Base-by-base conservation (phyloP, 2,329 filamentous ascomycete genomes). In the Ceratocystis cacaofunesta region DNA sequence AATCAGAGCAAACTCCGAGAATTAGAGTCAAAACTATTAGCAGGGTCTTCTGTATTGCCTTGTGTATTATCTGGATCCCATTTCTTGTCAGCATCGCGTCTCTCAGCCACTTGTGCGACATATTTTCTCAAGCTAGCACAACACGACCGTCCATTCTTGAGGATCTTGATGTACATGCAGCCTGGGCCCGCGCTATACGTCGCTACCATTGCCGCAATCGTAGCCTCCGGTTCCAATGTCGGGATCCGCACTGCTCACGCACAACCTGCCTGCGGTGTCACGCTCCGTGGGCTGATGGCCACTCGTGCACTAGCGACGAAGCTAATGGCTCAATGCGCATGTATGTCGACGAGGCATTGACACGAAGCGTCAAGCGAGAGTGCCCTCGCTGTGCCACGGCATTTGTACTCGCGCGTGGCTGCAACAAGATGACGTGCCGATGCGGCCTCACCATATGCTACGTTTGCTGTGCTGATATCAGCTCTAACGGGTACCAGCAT, bases 381-480 rank as follows among this genome's bases (percentile, higher is more conserved):
- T 99, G 94, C 73, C 94, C 94, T 7, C 84, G 87, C 61, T 99
- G 94, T 78, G 87, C 89, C 70, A 89, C 92, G 8, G 89, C 87
- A 17, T 97, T 97, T 73, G 89, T 99, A 76, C 97, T 97, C 75
- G 87, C 85, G 5, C 86, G 87, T 30, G 94, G 94, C 71, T 99
- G 94, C 81, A 99, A 99, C 79, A 97, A 97, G 77, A 81, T 99
- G 50, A 92, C 90, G 5, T 97, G 94, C 73, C 86, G 91, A 17
- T 99, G 94, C 75, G 94, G 94, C 7, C 97, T 97, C 76, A 88
- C 89, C 70, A 97, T 97, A 92, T 99, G 94, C 74, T 99, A 99
- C 72, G 85, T 97, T 60, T 99, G 94, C 75, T 89, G 94, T 50
- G 87, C 87, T 70, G 86, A 90, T 71, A 84, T 87, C 60, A 78